Base-by-base conservation (phyloP, 1,139 yeast species). In the Geotrichum bryndzae region DNA sequence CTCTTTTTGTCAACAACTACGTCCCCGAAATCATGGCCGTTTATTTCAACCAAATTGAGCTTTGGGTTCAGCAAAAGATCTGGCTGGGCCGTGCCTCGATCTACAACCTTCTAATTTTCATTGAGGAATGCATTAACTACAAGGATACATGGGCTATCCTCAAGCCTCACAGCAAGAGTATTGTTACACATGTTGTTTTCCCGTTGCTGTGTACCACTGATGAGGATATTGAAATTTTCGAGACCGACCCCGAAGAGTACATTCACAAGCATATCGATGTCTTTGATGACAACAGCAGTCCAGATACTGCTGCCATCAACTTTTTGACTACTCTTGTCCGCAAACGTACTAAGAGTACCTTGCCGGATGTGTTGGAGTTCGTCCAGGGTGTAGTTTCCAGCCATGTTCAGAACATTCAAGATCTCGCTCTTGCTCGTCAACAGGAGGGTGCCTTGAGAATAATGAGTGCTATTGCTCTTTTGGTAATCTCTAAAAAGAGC, bases 231-330 rank as follows among this genome's bases (percentile, higher is more conserved):
- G 96, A 90, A 66, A 76, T 84, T 46, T 92, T 89, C 76, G 96
- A 91, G 65, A 84, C 82, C 65, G 98, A 94, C 70, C 98, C 98
- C 6, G 88, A 84, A 63, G 97, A 92, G 73, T 94, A 91, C 72
- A 88, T 94, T 66, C 92, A 89, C 73, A 81, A 87, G 67, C 84
- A 85, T 63, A 80, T 90, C 70, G 96, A 90, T 71, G 76, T 85
- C 63, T 85, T 84, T 69, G 85, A 88, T 66, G 96, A 89, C 66
- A 81, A 84, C 50, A 82, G 84, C 56, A 86, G 94, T 13, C 84
- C 96, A 0, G 96, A 90, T 69, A 84, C 84, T 53, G 96, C 96
- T 0, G 87, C 97, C 1, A 83, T 88, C 58, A 88, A 87, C 73
- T 89, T 90, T 67, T 76, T 92, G 57, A 84, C 82, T 71, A 85